Evolutionary conservation across 805 yeast genomes (phyloP).

Genomic region (Tetrapisispora namnaoensis): DNA sequence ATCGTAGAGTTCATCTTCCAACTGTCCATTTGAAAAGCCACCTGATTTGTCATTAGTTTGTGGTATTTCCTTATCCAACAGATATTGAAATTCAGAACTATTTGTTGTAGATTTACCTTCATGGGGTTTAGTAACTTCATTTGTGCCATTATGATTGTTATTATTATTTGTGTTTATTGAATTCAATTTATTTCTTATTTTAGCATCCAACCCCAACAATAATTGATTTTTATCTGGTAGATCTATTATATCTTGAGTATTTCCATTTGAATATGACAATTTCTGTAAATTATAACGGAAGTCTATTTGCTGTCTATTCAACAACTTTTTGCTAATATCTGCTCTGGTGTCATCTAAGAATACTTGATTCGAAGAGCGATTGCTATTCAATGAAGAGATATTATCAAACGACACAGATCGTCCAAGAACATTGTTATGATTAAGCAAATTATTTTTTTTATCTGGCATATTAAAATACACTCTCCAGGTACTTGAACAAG

Average conservation of each 20-base stretch:
- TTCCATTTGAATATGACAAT: neutral
- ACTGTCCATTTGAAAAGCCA: neutral
- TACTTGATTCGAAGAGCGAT: neutral
- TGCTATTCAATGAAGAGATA: neutral
- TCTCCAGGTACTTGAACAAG: too few species aligned
- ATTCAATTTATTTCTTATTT: constrained; percentile 17
- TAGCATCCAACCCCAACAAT: constrained; percentile 18
- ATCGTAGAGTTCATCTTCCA: constrained; percentile 4
- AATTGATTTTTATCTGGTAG: neutral
- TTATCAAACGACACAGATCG: constrained; percentile 2
- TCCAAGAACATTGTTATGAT: neutral
- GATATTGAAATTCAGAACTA: neutral
- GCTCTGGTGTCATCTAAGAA: neutral
- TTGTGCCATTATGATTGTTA: neutral
- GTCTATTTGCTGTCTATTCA: neutral
- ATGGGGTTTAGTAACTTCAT: neutral
- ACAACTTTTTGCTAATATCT: neutral
- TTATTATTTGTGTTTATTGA: constrained; percentile 1
- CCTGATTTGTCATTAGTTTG: neutral
- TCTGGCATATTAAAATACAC: too few species aligned
- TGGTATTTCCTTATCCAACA: neutral
- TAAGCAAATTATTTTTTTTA: too few species aligned
- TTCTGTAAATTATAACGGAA: neutral
- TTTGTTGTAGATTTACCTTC: neutral
- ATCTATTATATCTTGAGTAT: neutral